These are phyloP conservation scores for Grammothele lineata DNA, from an alignment of 768 basidiomycete species.

Conservation along the genomic window DNA sequence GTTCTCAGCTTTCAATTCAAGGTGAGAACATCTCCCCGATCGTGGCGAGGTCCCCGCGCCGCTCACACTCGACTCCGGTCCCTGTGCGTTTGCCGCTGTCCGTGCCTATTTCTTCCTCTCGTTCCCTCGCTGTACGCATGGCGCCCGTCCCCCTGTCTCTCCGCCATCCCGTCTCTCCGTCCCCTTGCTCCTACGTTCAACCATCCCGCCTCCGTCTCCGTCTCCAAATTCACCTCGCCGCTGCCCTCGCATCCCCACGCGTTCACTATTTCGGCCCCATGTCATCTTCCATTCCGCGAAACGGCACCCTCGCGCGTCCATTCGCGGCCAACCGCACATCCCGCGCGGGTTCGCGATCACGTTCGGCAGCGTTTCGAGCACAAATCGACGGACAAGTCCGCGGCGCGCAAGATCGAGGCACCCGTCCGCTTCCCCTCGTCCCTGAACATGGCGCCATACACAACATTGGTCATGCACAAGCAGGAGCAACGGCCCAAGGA, in stretches of 20 bases:
- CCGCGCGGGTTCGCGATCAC: too few relatives aligned
- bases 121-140: not conserved
- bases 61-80: not conserved
- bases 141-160: not conserved
- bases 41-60: not conserved
- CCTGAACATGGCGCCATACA: constrained; percentile 88
- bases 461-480: constrained; percentile 55
- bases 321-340: too few relatives aligned
- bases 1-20: constrained; percentile 96
- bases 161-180: not conserved
- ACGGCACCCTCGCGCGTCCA: too few relatives aligned
- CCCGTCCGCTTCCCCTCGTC: constrained; percentile 77
- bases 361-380: constrained; percentile 82
- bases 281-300: too few relatives aligned
- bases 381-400: constrained; percentile 63
- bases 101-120: not conserved
- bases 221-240: too few relatives aligned
- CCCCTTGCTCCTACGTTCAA: not conserved
- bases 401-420: constrained; percentile 81
- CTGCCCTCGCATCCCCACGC: too few relatives aligned
- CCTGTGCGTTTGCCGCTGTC: not conserved
- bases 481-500: constrained; percentile 39
- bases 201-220: too few relatives aligned
- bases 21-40: constrained; percentile 36
- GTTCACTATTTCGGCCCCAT: too few relatives aligned